phyloP scores from a whole-genome alignment of 805 yeast genomes.

The Suhomyces xylopsoci region DNA sequence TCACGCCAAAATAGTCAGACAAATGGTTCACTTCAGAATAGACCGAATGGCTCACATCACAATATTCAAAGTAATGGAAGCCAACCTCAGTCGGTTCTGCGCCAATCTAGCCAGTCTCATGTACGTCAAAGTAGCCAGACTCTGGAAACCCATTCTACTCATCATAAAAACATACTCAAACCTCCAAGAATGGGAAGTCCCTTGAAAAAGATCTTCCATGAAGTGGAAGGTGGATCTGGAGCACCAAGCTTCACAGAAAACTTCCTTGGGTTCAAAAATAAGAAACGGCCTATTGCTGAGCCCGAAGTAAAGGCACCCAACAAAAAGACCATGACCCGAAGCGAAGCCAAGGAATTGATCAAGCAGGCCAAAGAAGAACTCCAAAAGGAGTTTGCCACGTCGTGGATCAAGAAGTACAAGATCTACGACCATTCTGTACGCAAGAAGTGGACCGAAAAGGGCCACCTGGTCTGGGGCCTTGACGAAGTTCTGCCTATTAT shows the following conservation, averaged over 20 bases:
- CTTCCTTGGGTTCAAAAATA: not conserved
- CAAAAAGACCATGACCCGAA: not conserved
- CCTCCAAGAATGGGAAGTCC: not conserved
- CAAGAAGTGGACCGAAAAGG: slow-evolving; percentile 24
- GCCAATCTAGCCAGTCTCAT: not conserved
- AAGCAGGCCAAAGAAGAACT: slow-evolving; percentile 24
- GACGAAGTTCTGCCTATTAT: slow-evolving; percentile 30
- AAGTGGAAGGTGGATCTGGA: not conserved
- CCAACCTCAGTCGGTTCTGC: too few relatives aligned
- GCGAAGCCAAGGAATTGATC: slow-evolving; percentile 26
- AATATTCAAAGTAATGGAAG: not conserved
- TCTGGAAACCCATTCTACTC: not conserved
- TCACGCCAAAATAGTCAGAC: not conserved
- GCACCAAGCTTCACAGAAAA: not conserved
- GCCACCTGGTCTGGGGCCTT: slow-evolving; percentile 31
- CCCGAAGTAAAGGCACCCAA: not conserved
- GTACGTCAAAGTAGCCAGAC: not conserved
- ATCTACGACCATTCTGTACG: slow-evolving; percentile 22
- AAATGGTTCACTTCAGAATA: not conserved
- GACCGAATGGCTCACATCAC: not conserved
- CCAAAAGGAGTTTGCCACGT: slow-evolving; percentile 23
- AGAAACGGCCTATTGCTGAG: not conserved
- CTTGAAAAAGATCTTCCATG: not conserved
- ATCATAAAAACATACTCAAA: not conserved
- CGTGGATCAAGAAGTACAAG: slow-evolving; percentile 34